These are phyloP conservation scores for Coniochaeta hoffmannii DNA, from an alignment of 2,329 filamentous ascomycete genomes.

Conservation along the genomic window DNA sequence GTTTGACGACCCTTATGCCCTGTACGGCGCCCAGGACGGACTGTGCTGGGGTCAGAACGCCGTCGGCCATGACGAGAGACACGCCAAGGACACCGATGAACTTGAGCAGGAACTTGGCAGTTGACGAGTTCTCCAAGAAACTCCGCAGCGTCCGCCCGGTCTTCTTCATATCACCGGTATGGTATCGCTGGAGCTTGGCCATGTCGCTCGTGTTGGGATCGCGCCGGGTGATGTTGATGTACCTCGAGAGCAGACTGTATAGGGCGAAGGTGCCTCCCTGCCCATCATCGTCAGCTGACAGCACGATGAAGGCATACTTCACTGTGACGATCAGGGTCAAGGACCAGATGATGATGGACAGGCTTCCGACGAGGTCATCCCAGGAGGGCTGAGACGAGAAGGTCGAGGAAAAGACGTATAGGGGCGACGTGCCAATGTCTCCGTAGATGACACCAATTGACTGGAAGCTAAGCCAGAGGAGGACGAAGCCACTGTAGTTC, in stretches of 20 bases:
- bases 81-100: conserved; percentile 58
- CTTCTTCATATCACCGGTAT: conserved; percentile 46
- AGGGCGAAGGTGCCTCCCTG: conserved; percentile 64
- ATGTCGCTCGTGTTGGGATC: conserved; percentile 49
- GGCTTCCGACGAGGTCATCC: conserved; percentile 53
- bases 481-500: not conserved
- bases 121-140: conserved; percentile 47
- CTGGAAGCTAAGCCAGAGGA: conserved; percentile 49
- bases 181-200: conserved; percentile 51
- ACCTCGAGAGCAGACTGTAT: conserved; percentile 58
- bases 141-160: conserved; percentile 45
- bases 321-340: conserved; percentile 61
- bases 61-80: conserved; percentile 59
- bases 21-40: conserved; percentile 64
- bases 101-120: conserved; percentile 49
- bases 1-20: conserved; percentile 51
- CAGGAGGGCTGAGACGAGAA: conserved; percentile 49
- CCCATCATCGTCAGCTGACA: conserved; percentile 62
- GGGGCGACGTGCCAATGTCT: conserved; percentile 55
- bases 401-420: conserved; percentile 65
- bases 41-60: conserved; percentile 61
- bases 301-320: conserved; percentile 61
- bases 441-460: conserved; percentile 61
- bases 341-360: conserved; percentile 64
- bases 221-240: conserved; percentile 50